phyloP scores from a whole-genome alignment of 495 filamentous ascomycete species.

The Annulohypoxylon nitens region DNA sequence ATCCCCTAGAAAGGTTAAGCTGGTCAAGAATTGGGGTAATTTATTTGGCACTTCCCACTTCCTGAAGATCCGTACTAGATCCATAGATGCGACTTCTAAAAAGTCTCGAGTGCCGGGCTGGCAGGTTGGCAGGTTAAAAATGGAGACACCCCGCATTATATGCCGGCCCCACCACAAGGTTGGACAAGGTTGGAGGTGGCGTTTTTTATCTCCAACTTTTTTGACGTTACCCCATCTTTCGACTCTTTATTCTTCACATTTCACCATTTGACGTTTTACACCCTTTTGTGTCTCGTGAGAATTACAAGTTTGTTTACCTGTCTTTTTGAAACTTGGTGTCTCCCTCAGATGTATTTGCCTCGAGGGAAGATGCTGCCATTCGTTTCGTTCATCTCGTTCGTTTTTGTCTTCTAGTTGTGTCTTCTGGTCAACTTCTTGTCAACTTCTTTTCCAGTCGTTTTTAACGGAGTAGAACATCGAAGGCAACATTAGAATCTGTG shows the following conservation, averaged over 20 bases:
- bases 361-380: conserved; percentile 32
- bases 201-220: conserved; percentile 14
- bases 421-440: neutral
- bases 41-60: no score
- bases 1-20: no score
- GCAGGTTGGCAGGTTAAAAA: neutral
- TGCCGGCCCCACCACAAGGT: conserved; percentile 4
- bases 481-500: neutral
- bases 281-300: conserved; percentile 7
- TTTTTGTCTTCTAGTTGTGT: conserved; percentile 18
- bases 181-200: conserved; percentile 2
- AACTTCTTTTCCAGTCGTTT: neutral
- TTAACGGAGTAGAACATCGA: neutral
- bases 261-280: neutral
- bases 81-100: no score
- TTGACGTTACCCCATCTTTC: conserved; percentile 15
- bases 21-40: no score
- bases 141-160: conserved; percentile 11
- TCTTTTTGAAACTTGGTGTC: conserved; percentile 12
- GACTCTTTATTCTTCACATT: neutral
- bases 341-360: conserved; percentile 25
- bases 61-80: no score
- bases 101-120: no score
- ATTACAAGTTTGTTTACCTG: conserved; percentile 3
- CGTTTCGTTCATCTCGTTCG: conserved; percentile 23